These are phyloP conservation scores for Ganoderma resinaceum DNA, from an alignment of 1,284 basidiomycete species.

Conservation along the genomic window DNA sequence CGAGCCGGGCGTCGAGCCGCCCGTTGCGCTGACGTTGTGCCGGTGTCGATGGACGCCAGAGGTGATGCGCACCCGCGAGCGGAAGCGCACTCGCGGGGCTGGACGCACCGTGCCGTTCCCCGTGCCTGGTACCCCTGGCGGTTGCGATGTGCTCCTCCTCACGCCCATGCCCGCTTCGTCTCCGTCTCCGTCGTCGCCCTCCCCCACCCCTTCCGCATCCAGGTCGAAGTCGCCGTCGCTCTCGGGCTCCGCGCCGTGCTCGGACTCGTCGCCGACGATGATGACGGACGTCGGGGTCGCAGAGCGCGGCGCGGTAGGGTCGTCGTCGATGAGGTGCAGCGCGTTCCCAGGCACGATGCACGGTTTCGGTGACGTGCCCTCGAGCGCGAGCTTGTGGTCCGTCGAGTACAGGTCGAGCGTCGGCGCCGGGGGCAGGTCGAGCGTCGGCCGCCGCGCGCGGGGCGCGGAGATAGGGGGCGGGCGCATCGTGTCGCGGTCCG, in stretches of 20 bases:
- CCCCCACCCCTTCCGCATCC: neutral
- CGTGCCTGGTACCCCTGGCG: slow-evolving; percentile 2
- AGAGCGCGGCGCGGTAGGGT: slow-evolving; percentile 38
- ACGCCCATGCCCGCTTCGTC: slow-evolving; percentile 16
- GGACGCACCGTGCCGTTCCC: slow-evolving; percentile 26
- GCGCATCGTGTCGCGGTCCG: slow-evolving; percentile 9
- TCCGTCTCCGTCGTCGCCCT: neutral
- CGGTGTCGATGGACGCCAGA: slow-evolving; percentile 49
- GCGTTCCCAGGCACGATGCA: slow-evolving; percentile 45
- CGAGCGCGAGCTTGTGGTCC: slow-evolving; percentile 37
- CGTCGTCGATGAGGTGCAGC: slow-evolving; percentile 45
- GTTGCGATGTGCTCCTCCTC: slow-evolving; percentile 27
- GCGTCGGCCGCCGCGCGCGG: slow-evolving; percentile 29
- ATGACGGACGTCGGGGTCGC: slow-evolving; percentile 39
- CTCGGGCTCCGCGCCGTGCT: slow-evolving; percentile 23
- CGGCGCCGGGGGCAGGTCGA: slow-evolving; percentile 30
- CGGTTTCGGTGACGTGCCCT: slow-evolving; percentile 40
- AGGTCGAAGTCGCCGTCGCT: slow-evolving; percentile 31
- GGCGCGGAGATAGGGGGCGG: slow-evolving; percentile 11
- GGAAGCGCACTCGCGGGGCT: slow-evolving; percentile 54
- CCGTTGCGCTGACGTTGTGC: slow-evolving; percentile 26
- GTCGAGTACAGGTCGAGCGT: slow-evolving; percentile 32
- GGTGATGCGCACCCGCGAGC: slow-evolving; percentile 63
- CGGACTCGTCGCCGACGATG: slow-evolving; percentile 36
- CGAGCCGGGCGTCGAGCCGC: slow-evolving; percentile 41